Percentiles rank a stretch among this genome's conserved stretches.
Conservation (phyloP, 2,329 filamentous ascomycete species). For the Fusarium udum region DNA sequence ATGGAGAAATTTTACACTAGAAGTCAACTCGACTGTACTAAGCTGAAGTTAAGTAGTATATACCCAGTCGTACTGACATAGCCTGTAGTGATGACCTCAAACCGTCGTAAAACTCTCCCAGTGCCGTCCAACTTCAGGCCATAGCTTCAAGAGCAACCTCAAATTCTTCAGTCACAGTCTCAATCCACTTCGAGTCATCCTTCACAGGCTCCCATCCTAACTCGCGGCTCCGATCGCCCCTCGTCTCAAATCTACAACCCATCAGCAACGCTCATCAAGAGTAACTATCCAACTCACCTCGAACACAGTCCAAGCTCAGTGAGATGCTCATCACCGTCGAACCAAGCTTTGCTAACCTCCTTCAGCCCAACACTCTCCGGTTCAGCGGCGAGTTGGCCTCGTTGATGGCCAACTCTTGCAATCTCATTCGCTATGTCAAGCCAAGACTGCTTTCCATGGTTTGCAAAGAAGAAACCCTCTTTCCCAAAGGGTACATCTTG, state of each 20-base stretch:
- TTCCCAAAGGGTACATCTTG: neutral
- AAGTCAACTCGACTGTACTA: neutral
- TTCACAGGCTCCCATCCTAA: slow-evolving; percentile 1
- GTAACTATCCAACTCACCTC: neutral
- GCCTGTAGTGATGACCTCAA: neutral
- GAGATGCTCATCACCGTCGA: neutral
- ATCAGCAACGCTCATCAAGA: rapidly evolving
- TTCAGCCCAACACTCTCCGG: neutral
- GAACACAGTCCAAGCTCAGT: slow-evolving; percentile 8
- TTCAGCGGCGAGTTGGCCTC: neutral
- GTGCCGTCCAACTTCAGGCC: neutral
- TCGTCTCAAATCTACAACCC: neutral
- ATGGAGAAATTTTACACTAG: rapidly evolving
- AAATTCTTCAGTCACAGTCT: slow-evolving; percentile 2
- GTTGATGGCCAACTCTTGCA: neutral
- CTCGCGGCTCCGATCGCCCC: neutral
- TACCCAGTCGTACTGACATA: too few species aligned
- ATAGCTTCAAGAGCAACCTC: neutral
- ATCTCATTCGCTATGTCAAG: neutral
- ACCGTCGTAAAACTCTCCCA: too few species aligned
- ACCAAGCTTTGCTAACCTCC: neutral
- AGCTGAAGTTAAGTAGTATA: neutral
- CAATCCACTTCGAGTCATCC: neutral
- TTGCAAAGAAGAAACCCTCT: neutral
- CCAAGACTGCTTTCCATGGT: neutral